Conservation (phyloP, 441 rosid genomes). For the Corymbia citriodora region DNA sequence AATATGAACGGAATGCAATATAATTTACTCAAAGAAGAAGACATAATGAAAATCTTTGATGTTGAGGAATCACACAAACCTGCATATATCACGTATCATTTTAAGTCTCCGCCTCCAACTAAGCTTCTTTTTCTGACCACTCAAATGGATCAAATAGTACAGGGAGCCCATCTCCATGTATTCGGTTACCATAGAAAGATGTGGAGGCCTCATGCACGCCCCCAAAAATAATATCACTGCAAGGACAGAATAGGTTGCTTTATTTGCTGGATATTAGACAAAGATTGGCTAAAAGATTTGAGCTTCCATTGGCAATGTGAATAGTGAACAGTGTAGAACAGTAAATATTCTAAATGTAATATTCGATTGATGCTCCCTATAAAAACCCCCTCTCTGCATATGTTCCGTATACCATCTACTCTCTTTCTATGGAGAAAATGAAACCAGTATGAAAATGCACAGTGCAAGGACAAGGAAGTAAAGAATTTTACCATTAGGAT, state of each 20-base stretch:
- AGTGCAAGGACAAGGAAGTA: slow-evolving; percentile 7
- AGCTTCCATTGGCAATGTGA: background rate
- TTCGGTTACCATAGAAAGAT: slow-evolving; percentile 89
- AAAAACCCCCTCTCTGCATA: background rate
- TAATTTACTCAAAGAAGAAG: background rate
- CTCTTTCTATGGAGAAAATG: background rate
- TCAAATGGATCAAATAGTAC: slow-evolving; percentile 76
- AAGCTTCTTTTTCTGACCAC: slow-evolving; percentile 89
- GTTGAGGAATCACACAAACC: slow-evolving; percentile 33
- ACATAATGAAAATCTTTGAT: background rate
- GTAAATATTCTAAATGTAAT: background rate
- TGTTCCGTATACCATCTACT: background rate
- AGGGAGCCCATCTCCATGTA: slow-evolving; percentile 98
- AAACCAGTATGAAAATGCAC: background rate
- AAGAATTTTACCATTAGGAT: slow-evolving; percentile 82
- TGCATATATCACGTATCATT: slow-evolving; percentile 96
- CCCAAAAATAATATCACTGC: slow-evolving; percentile 98
- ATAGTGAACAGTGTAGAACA: background rate
- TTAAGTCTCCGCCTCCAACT: slow-evolving; percentile 88
- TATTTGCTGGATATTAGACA: background rate
- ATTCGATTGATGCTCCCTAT: background rate
- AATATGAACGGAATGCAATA: background rate
- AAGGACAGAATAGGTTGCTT: slow-evolving; percentile 6
- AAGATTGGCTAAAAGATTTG: background rate
- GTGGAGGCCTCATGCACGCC: slow-evolving; percentile 93